A percentile compares a stretch with the other conserved stretches of the same genome.
Conservation (phyloP, 2,329 filamentous ascomycete genomes). For the Cercospora berteroae region DNA sequence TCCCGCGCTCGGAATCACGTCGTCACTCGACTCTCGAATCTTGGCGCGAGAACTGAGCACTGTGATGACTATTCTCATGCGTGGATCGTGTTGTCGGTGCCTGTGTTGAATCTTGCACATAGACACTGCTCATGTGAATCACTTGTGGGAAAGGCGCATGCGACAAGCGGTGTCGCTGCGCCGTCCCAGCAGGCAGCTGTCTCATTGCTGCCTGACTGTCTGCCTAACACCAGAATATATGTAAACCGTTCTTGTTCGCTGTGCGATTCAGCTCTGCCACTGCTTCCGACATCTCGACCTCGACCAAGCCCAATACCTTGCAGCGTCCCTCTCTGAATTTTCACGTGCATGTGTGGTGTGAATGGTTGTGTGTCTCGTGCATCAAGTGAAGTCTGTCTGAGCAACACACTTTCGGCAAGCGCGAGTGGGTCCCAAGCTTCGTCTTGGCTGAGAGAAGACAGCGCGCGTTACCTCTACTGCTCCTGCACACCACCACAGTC, state of each 20-base stretch:
- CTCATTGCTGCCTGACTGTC: background rate
- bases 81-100: background rate
- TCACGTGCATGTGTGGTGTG: background rate
- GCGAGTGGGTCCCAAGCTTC: background rate
- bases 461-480: constrained; percentile 3
- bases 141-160: background rate
- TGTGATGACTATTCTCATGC: background rate
- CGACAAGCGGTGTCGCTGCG: background rate
- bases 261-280: background rate
- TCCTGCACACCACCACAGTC: constrained; percentile 1
- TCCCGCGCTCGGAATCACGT: background rate
- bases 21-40: background rate
- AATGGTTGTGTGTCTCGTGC: background rate
- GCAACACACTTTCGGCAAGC: constrained; percentile 1
- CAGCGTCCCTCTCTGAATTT: background rate
- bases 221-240: background rate
- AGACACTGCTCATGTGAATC: background rate
- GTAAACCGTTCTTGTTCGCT: background rate
- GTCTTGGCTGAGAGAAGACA: background rate
- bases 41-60: background rate
- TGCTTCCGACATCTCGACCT: background rate
- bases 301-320: background rate
- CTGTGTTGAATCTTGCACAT: background rate
- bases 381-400: background rate
- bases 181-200: background rate